Evolutionary conservation across 2,329 filamentous ascomycete species (phyloP).

Genomic region (Aspergillus floridensis): DNA sequence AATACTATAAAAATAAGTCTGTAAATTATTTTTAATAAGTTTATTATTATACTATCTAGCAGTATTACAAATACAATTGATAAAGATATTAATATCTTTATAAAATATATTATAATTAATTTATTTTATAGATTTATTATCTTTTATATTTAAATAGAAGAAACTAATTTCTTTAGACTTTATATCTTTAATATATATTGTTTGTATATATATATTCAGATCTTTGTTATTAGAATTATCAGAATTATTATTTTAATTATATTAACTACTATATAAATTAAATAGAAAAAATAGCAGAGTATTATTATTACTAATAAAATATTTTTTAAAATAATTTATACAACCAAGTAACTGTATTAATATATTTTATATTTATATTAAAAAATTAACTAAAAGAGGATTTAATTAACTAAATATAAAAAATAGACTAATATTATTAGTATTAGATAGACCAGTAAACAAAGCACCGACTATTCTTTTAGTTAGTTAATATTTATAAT

Average conservation of each 20-base stretch:
- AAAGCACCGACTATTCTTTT: background rate
- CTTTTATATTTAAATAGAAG: background rate
- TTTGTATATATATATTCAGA: background rate
- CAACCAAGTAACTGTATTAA: too few species aligned
- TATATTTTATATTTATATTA: too few species aligned
- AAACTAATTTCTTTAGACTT: background rate
- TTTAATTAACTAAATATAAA: too few species aligned
- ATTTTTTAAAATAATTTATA: too few species aligned
- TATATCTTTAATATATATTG: background rate
- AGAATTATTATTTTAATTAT: background rate
- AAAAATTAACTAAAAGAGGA: too few species aligned
- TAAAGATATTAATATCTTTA: background rate
- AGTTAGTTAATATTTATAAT: too few species aligned
- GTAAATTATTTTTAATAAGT: background rate
- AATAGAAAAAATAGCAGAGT: too few species aligned
- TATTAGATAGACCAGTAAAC: too few species aligned
- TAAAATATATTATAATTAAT: background rate
- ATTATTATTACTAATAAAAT: too few species aligned
- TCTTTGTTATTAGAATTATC: background rate
- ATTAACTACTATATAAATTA: rapidly evolving
- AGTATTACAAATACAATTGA: background rate
- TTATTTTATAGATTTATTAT: background rate
- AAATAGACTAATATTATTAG: too few species aligned
- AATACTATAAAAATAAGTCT: background rate
- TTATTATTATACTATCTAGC: too few species aligned